Evolutionary conservation across 495 filamentous ascomycete genomes (phyloP).

Genomic region (Polyplosphaeria fusca): DNA sequence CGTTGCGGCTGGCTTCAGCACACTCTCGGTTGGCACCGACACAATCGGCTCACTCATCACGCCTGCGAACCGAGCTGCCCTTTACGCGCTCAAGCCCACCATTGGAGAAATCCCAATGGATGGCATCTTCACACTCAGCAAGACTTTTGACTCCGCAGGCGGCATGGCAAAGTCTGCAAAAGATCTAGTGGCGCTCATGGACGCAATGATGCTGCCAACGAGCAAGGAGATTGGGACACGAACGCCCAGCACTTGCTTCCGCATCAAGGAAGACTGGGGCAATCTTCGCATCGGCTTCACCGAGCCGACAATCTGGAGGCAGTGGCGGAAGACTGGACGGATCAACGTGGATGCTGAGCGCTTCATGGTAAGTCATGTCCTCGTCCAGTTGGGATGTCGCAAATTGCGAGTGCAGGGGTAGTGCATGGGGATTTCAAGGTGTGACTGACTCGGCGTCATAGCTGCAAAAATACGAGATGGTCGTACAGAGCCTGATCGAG

Average conservation of each 20-base stretch:
- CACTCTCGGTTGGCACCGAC: slow-evolving; percentile 37
- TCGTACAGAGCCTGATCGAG: slow-evolving; percentile 26
- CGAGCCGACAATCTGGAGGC: slow-evolving; percentile 31
- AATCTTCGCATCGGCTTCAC: slow-evolving; percentile 29
- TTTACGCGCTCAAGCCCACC: slow-evolving; percentile 38
- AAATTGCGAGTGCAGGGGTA: neutral
- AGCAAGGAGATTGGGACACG: slow-evolving; percentile 18
- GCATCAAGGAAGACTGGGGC: slow-evolving; percentile 31
- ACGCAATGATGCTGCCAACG: slow-evolving; percentile 34
- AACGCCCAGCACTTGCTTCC: slow-evolving; percentile 16
- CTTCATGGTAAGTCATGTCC: slow-evolving; percentile 29
- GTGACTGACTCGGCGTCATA: neutral
- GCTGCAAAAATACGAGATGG: slow-evolving; percentile 33
- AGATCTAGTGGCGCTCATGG: slow-evolving; percentile 35
- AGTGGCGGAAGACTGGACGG: slow-evolving; percentile 29
- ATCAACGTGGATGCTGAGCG: slow-evolving; percentile 31
- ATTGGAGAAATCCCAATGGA: slow-evolving; percentile 34
- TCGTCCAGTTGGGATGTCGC: neutral
- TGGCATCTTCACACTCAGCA: slow-evolving; percentile 33
- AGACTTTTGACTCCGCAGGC: slow-evolving; percentile 35
- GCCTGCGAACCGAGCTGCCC: slow-evolving; percentile 36
- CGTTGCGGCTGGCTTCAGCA: slow-evolving; percentile 38
- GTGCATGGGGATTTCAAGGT: neutral
- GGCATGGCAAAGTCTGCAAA: slow-evolving; percentile 39
- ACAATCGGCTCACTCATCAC: slow-evolving; percentile 37